phyloP scores from a whole-genome alignment of 352 stramenopile genomes.

The Globisporangium canariense region DNA sequence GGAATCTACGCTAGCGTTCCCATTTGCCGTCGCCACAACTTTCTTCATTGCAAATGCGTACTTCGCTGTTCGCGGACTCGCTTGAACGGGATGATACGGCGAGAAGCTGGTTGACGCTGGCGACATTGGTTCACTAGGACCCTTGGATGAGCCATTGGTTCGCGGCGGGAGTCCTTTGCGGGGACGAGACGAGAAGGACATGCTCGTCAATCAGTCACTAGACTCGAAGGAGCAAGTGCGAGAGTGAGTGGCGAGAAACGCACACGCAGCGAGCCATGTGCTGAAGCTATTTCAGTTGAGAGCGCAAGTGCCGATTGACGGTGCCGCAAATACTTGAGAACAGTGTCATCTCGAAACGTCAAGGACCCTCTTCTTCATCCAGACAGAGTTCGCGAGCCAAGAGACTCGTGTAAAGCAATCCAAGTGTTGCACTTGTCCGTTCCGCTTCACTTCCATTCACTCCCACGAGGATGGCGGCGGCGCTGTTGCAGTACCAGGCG shows the following conservation, averaged over 20 bases:
- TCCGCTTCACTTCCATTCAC: too few relatives aligned
- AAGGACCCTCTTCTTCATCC: neutral
- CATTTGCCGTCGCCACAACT: neutral
- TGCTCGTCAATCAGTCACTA: neutral
- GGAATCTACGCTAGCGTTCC: neutral
- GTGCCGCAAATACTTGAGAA: neutral
- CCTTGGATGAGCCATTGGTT: neutral
- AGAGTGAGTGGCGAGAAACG: neutral
- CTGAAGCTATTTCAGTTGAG: slow-evolving; percentile 6
- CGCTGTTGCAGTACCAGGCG: slow-evolving; percentile 68
- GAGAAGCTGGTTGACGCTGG: slow-evolving; percentile 1
- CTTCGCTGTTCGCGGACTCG: slow-evolving; percentile 32
- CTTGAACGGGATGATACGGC: neutral
- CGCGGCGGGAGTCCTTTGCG: slow-evolving; percentile 7
- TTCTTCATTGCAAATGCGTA: slow-evolving; percentile 12
- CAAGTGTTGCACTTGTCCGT: too few relatives aligned
- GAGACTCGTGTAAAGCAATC: neutral
- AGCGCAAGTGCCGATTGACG: neutral
- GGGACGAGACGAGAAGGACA: slow-evolving; percentile 1
- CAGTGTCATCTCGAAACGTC: slow-evolving; percentile 9
- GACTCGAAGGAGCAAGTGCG: neutral
- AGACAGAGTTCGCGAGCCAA: neutral
- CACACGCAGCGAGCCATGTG: neutral
- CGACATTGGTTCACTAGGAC: neutral
- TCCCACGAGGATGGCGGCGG: slow-evolving; percentile 37